These are phyloP conservation scores for Macrotyloma uniflorum DNA, from an alignment of 306 rosid species.

Conservation along the genomic window DNA sequence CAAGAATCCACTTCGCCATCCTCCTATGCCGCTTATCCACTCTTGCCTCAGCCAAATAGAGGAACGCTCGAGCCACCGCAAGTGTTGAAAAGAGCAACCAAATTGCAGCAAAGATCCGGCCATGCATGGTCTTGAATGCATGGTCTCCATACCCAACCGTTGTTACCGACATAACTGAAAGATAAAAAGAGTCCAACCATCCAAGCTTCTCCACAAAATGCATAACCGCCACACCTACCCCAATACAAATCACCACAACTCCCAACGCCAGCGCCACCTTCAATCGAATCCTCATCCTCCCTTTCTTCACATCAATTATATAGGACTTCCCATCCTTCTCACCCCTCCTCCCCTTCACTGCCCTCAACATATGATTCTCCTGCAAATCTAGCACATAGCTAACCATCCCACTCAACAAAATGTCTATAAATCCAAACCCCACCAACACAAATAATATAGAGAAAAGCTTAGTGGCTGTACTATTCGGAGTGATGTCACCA, in stretches of 20 bases:
- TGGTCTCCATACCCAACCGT: slow-evolving; percentile 94
- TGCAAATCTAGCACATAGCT: slow-evolving; percentile 91
- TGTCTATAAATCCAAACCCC: slow-evolving; percentile 92
- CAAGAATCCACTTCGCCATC: slow-evolving; percentile 98
- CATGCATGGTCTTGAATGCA: slow-evolving; percentile 74
- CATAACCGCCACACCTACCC: slow-evolving; percentile 77
- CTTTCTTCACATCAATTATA: slow-evolving; percentile 88
- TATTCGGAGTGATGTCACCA: slow-evolving; percentile 87
- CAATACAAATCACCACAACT: slow-evolving; percentile 88
- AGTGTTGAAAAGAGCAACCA: slow-evolving; percentile 98
- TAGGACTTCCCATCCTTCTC: slow-evolving; percentile 62
- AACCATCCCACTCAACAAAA: slow-evolving; percentile 91
- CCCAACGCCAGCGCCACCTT: slow-evolving; percentile 92
- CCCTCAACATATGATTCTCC: slow-evolving; percentile 71
- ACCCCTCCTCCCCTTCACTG: slow-evolving; percentile 59
- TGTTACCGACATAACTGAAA: slow-evolving; percentile 96
- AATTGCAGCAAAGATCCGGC: slow-evolving; percentile 84
- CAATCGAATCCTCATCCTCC: slow-evolving; percentile 98
- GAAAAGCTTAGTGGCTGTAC: slow-evolving; percentile 74
- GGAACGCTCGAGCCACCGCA: slow-evolving; percentile 89
- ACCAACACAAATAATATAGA: slow-evolving; percentile 83
- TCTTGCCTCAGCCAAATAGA: slow-evolving; percentile 95
- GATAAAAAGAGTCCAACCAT: slow-evolving; percentile 95
- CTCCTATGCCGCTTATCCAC: slow-evolving; percentile 92
- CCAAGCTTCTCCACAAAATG: slow-evolving; percentile 84